Percentiles rank a stretch among this genome's conserved stretches.
Conservation (phyloP, 495 filamentous ascomycete species). For the Neurospora sp. region DNA sequence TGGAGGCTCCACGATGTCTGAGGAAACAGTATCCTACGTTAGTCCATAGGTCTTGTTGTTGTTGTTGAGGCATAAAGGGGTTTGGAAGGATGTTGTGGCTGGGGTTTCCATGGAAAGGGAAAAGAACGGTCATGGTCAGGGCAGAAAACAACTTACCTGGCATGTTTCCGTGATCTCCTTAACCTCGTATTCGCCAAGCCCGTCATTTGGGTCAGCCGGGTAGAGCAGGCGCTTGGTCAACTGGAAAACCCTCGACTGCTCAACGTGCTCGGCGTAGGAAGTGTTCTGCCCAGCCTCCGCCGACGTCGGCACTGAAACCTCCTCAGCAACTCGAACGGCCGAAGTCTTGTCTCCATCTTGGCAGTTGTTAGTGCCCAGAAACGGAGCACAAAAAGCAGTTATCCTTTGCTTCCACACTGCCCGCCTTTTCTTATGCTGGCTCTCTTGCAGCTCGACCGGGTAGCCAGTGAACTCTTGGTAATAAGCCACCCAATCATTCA, state of each 20-base stretch:
- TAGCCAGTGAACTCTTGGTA: background rate
- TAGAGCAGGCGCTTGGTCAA: background rate
- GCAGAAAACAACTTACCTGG: background rate
- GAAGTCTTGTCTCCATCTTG: background rate
- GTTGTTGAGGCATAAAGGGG: background rate
- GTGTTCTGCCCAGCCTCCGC: background rate
- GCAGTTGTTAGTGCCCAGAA: background rate
- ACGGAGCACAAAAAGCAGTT: background rate
- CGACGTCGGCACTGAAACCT: background rate
- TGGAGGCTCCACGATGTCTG: background rate
- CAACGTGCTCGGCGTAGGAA: background rate
- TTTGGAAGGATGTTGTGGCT: background rate
- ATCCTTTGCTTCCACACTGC: background rate
- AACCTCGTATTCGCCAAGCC: background rate
- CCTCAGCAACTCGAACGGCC: background rate
- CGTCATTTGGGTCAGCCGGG: background rate
- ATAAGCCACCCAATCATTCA: background rate
- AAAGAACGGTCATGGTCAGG: background rate
- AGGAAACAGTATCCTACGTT: background rate
- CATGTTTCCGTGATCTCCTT: background rate
- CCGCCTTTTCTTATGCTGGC: background rate
- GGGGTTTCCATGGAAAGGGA: background rate
- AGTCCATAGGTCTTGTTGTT: background rate
- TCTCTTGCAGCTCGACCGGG: background rate
- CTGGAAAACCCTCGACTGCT: background rate